Base-by-base conservation (phyloP, 2,329 filamentous ascomycete species). In the Chaetothyriales sp. region DNA sequence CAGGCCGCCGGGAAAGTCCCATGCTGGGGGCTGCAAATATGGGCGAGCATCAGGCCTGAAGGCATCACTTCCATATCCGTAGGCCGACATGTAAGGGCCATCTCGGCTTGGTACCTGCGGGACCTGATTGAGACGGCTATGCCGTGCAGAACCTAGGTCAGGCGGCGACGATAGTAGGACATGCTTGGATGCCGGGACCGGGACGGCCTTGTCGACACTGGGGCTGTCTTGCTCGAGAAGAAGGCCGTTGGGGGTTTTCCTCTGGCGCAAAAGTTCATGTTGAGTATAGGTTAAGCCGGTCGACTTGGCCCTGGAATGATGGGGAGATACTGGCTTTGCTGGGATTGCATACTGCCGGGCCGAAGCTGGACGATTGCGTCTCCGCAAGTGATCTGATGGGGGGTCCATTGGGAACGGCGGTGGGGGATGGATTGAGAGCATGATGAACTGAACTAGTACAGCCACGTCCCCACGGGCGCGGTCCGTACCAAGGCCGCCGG, bases 181-280 rank as follows among this genome's bases (percentile, higher is more conserved):
- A 65, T 95, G 89, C 69, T 95, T 95, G 46, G 81, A 73, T 1
- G 86, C 83, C 40, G 86, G 86, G 5, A 84, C 83, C 40, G 85
- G 85, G 37, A 82, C 80, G 8, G 77, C 80, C 61, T 83, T 80
- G 63, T 88, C 84, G 19, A 82, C 76, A 1, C 83, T 81, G 4
- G 86, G 86, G 29, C 86, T 88, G 74, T 97, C 89, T 9, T 88
- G 89, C 50, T 86, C 88, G 58, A 90, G 84, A 55, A 97, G 77
- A 40, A 89, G 95, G n/a, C 90, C 92, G 63, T 83, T 90, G 4
- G 90, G 92, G 7, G 90, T 97, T 68, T 97, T 97, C 59, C 90
- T 81, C 58, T 90, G 81, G 29, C 59, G 51, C 44, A 61, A 43
- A 52, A 95, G 74, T 61, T 87, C 85, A 66, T 94, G 82, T 66